Conservation (phyloP, 2,329 filamentous ascomycete species). For the Diaporthe citrichinensis region DNA sequence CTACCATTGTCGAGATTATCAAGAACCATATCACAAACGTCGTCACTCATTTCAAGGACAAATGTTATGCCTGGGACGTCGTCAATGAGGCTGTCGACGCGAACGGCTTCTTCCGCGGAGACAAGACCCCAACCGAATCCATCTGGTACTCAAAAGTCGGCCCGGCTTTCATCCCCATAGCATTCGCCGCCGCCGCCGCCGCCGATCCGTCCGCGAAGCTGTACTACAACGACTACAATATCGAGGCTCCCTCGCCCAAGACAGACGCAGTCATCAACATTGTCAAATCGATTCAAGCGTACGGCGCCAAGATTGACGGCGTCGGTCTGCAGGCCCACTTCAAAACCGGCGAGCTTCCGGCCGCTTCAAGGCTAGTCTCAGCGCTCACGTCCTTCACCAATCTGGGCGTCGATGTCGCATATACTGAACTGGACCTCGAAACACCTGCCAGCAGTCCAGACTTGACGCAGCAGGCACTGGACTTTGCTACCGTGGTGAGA, state of each 20-base stretch:
- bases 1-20: conserved; percentile 64
- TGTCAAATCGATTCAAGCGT: conserved; percentile 50
- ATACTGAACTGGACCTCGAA: conserved; percentile 66
- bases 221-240: conserved; percentile 60
- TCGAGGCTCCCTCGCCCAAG: conserved; percentile 54
- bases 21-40: conserved; percentile 71
- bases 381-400: conserved; percentile 58
- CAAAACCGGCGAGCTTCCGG: conserved; percentile 53
- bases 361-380: conserved; percentile 49
- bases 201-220: conserved; percentile 33
- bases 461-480: conserved; percentile 57
- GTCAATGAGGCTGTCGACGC: conserved; percentile 73
- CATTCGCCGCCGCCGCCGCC: conserved; percentile 51
- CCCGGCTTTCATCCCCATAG: conserved; percentile 68
- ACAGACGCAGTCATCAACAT: conserved; percentile 50
- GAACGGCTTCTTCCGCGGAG: conserved; percentile 63
- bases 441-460: conserved; percentile 56
- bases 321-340: conserved; percentile 67
- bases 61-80: conserved; percentile 74
- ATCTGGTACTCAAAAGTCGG: conserved; percentile 70
- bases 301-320: conserved; percentile 63
- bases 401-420: conserved; percentile 62
- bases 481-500: conserved; percentile 52
- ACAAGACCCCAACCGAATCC: conserved; percentile 45
- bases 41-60: conserved; percentile 66